Percentiles rank a stretch among this genome's conserved stretches.
These are phyloP conservation scores for Phyllosticta citrichinensis DNA, from an alignment of 2,329 filamentous ascomycete genomes.

Conservation along the genomic window DNA sequence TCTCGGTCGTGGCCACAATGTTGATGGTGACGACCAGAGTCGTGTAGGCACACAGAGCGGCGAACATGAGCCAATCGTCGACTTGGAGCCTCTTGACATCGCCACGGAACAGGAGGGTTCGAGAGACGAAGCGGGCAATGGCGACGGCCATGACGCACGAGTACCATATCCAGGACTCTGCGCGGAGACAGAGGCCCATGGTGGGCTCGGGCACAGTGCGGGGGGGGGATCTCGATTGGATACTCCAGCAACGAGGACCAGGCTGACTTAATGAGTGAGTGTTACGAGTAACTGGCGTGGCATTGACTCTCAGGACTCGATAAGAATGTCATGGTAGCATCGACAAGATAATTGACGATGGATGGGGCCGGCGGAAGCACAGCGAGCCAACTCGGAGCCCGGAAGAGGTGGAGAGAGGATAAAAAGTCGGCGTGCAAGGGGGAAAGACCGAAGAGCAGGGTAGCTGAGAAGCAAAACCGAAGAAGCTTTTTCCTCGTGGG, in stretches of 20 bases:
- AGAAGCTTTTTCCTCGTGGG: neutral
- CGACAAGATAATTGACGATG: neutral
- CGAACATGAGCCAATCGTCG: constrained; percentile 49
- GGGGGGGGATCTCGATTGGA: neutral
- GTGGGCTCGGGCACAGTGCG: neutral
- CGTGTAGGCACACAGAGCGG: constrained; percentile 41
- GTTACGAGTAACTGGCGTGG: constrained; percentile 11
- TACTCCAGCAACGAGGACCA: neutral
- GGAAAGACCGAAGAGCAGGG: neutral
- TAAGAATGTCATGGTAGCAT: constrained; percentile 10
- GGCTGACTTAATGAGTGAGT: neutral
- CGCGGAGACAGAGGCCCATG: constrained; percentile 20
- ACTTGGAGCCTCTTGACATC: constrained; percentile 39
- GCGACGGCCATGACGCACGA: constrained; percentile 32
- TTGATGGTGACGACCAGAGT: constrained; percentile 40
- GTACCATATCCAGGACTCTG: constrained; percentile 41
- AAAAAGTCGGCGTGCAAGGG: neutral
- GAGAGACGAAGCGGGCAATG: constrained; percentile 31
- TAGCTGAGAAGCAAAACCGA: neutral
- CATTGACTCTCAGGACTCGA: constrained; percentile 9
- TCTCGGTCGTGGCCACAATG: constrained; percentile 29
- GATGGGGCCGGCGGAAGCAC: neutral
- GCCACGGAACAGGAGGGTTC: constrained; percentile 34
- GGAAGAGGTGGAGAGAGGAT: neutral
- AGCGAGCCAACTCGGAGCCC: neutral